Base-by-base conservation (phyloP, 2,329 filamentous ascomycete genomes). In the Lachnellula subtilissima region DNA sequence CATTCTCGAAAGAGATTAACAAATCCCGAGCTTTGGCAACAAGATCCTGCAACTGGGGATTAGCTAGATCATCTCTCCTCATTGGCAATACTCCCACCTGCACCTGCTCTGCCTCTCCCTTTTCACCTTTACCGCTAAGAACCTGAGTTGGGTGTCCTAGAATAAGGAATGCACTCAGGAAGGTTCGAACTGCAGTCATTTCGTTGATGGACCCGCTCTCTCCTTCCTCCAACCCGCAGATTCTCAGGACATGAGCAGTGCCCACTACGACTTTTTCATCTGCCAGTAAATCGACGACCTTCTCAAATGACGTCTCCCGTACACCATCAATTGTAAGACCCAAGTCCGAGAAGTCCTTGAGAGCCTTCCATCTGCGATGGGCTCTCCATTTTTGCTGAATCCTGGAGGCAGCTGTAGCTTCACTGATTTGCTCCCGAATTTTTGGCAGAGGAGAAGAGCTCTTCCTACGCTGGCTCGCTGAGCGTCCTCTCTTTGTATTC, bases 141-240 rank as follows among this genome's bases (percentile, higher is more conserved):
- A 93, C 88, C 63, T 90, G 85, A 1, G 85, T 84, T 1, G 89
- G 89, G 69, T 93, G 89, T 1, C 87, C 88, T 25, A 91, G 75
- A 58, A 93, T 91, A 53, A 94, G 76, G 68, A 88, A 93, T 5
- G 89, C 87, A 67, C 88, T 91, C 54, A 94, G 73, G 65, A 93
- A 93, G 0, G 86, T 91, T 64, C 88, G 79, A 42, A 89, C 83
- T 15, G 84, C 81, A 37, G 86, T 84, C 76, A 88, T 87, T 62
- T 89, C 83, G 46, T 81, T 79, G 55, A 87, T 81, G 1, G 83
- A 85, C 15, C 82, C 80, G 2, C 78, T 72, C 3, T 81, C 80
- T 39, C 82, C 83, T 64, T 91, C 87, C 50, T 83, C 78, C 52
- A 93, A 73, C 1, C 85, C 86, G 65, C 89, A 89, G 11, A 89